Evolutionary conservation across 2,329 filamentous ascomycete genomes (phyloP).

Genomic region (Ceratocystis destructans): DNA sequence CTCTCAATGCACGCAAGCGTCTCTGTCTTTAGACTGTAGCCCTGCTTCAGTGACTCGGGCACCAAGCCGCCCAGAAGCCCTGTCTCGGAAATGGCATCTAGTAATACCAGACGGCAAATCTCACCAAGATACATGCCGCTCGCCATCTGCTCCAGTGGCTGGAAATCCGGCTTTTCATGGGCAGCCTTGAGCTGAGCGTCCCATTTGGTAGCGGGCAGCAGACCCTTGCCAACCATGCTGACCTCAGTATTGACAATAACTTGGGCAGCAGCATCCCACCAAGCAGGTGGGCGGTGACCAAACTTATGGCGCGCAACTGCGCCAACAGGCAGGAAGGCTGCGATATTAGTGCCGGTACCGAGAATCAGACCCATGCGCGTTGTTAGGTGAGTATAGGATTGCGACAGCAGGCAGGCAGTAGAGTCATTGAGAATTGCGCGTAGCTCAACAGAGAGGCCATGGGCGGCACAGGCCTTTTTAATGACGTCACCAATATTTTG

Average conservation of each 20-base stretch:
- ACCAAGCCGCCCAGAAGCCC: constrained; percentile 43
- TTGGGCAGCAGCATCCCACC: constrained; percentile 45
- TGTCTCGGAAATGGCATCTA: constrained; percentile 44
- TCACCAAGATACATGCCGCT: constrained; percentile 55
- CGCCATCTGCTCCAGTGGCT: constrained; percentile 48
- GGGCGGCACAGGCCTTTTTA: constrained; percentile 37
- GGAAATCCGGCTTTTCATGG: constrained; percentile 45
- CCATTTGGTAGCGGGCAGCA: constrained; percentile 49
- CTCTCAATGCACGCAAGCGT: constrained; percentile 43
- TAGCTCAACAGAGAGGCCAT: constrained; percentile 41
- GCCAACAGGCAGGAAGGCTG: constrained; percentile 47
- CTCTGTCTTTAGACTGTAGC: constrained; percentile 48
- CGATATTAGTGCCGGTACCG: constrained; percentile 54
- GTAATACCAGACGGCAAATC: constrained; percentile 42
- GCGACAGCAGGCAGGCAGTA: constrained; percentile 50
- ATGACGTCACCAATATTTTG: constrained; percentile 48
- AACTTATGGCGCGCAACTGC: constrained; percentile 44
- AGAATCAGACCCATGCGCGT: constrained; percentile 52
- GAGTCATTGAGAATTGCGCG: constrained; percentile 54
- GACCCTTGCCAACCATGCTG: constrained; percentile 49
- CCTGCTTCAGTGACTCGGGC: constrained; percentile 37
- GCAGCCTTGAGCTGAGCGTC: constrained; percentile 39
- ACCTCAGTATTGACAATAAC: constrained; percentile 55
- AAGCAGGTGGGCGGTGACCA: constrained; percentile 38
- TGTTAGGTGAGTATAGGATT: constrained; percentile 44